phyloP scores from a whole-genome alignment of 345 rosid species.

The Ceriops decandra region DNA sequence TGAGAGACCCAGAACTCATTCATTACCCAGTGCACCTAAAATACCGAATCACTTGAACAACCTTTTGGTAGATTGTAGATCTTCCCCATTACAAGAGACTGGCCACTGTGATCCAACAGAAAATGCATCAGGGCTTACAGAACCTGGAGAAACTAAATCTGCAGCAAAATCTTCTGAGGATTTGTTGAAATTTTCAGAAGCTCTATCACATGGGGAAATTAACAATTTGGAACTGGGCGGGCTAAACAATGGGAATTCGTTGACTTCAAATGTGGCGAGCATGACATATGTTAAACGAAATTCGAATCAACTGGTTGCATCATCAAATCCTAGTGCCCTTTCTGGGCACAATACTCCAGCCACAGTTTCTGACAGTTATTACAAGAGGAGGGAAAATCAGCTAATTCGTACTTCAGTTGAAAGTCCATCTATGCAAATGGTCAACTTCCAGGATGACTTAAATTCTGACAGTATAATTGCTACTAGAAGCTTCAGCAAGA shows the following conservation, averaged over 20 bases:
- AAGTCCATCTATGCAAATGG: slow-evolving; percentile 30
- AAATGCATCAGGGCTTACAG: slow-evolving; percentile 36
- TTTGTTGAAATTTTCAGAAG: slow-evolving; percentile 37
- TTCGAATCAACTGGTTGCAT: slow-evolving; percentile 82
- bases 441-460: slow-evolving; percentile 28
- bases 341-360: slow-evolving; percentile 33
- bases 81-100: slow-evolving; percentile 44
- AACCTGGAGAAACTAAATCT: slow-evolving; percentile 38
- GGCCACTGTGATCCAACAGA: slow-evolving; percentile 34
- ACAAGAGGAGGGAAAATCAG: slow-evolving; percentile 80
- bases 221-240: slow-evolving; percentile 39
- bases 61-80: slow-evolving; percentile 30
- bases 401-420: slow-evolving; percentile 63
- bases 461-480: slow-evolving; percentile 38
- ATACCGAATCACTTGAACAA: slow-evolving; percentile 31
- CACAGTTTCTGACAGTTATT: slow-evolving; percentile 57
- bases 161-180: slow-evolving; percentile 35
- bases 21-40: slow-evolving; percentile 38
- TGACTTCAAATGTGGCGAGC: slow-evolving; percentile 39
- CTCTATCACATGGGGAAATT: slow-evolving; percentile 31
- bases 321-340: slow-evolving; percentile 37
- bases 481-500: slow-evolving; percentile 38
- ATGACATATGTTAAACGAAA: slow-evolving; percentile 66
- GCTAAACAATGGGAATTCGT: slow-evolving; percentile 33
- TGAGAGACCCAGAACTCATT: slow-evolving; percentile 59